These are phyloP conservation scores for Yarrowia alimentaria DNA, from an alignment of 805 yeast species.

Conservation along the genomic window DNA sequence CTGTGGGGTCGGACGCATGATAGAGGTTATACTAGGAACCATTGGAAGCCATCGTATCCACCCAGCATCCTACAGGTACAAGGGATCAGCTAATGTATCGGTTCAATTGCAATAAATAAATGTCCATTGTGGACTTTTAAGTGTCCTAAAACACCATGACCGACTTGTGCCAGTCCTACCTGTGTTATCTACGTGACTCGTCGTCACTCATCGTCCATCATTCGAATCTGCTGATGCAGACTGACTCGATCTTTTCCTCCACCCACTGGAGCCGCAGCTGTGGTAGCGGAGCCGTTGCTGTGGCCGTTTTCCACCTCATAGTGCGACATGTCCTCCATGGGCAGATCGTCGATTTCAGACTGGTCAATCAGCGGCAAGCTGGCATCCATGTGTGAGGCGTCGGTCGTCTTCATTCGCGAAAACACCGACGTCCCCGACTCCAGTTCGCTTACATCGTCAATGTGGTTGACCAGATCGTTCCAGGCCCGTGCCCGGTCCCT, in stretches of 20 bases:
- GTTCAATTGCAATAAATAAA: too few species aligned
- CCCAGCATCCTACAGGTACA: too few species aligned
- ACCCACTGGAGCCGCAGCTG: too few species aligned
- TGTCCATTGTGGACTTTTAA: too few species aligned
- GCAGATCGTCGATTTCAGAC: conserved; percentile 27
- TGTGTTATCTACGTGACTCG: too few species aligned
- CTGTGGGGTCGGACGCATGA: too few species aligned
- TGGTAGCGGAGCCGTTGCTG: too few species aligned
- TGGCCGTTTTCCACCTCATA: not conserved
- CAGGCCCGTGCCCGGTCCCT: conserved; percentile 2
- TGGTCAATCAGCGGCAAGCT: conserved; percentile 20
- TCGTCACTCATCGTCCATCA: conserved; percentile 24
- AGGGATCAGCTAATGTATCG: too few species aligned
- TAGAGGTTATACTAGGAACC: too few species aligned
- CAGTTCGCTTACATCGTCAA: conserved; percentile 14
- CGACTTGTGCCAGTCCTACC: too few species aligned
- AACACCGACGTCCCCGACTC: not conserved
- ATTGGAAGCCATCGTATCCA: too few species aligned
- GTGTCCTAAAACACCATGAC: too few species aligned
- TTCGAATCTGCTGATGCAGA: conserved; percentile 25
- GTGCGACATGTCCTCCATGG: conserved; percentile 24
- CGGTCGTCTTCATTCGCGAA: conserved; percentile 20
- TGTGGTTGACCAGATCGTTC: conserved; percentile 25
- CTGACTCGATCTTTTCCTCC: not conserved
- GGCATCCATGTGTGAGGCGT: conserved; percentile 4